Evolutionary conservation across 2,329 filamentous ascomycete species (phyloP).

Genomic region (Pestalotiopsis sp.): DNA sequence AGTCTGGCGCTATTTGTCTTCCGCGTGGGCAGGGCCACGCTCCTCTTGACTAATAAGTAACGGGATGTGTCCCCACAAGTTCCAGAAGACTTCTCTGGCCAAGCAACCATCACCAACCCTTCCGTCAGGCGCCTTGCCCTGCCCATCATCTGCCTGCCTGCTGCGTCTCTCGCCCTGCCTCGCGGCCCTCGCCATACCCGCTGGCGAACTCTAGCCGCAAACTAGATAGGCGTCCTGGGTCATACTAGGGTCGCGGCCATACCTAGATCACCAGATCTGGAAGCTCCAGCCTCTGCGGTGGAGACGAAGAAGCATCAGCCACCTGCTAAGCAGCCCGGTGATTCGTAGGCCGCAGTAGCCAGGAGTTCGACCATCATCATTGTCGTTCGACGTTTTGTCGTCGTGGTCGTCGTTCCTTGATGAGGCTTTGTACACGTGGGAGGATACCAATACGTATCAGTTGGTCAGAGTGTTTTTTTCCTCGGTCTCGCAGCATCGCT

Average conservation of each 20-base stretch:
- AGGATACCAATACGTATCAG: not conserved
- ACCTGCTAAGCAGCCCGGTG: not conserved
- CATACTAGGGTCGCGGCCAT: not conserved
- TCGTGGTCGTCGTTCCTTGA: not conserved
- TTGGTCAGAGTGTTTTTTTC: not conserved
- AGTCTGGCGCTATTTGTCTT: not conserved
- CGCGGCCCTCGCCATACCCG: not conserved
- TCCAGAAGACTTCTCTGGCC: not conserved
- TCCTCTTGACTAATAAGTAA: slow-evolving; percentile 4
- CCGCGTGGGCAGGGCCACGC: not conserved
- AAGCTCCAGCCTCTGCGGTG: not conserved
- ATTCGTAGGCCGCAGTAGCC: not conserved
- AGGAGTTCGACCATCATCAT: not conserved
- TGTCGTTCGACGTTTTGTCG: not conserved
- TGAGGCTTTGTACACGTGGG: not conserved
- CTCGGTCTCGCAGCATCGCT: not conserved
- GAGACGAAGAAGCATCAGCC: not conserved
- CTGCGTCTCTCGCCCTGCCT: not conserved
- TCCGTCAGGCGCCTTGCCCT: not conserved
- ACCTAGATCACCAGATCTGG: slow-evolving; percentile 1
- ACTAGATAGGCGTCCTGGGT: not conserved
- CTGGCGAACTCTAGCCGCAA: not conserved
- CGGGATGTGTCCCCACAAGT: not conserved
- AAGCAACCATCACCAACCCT: not conserved
- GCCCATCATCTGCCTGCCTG: not conserved